Evolutionary conservation across 108 stramenopile genomes (phyloP).

Genomic region (Schizochytrium sp.): DNA sequence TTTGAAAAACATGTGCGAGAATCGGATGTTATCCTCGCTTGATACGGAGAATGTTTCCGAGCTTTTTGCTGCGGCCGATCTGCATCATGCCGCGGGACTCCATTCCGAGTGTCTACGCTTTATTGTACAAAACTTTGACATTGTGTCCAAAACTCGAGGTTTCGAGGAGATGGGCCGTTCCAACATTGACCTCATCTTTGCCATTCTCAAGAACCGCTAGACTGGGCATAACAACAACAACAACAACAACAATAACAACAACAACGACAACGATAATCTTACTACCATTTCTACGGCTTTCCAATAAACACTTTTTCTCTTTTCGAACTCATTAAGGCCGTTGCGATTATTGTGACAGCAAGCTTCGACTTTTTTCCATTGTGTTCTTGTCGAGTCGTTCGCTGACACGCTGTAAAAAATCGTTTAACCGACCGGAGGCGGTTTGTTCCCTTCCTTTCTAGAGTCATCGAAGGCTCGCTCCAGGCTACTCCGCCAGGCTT

Average conservation of each 20-base stretch:
- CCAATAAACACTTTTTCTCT: neutral
- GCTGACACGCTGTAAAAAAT: no score
- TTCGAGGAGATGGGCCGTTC: constrained; percentile 94
- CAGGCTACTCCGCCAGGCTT: no score
- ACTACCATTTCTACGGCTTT: neutral
- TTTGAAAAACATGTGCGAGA: constrained; percentile 86
- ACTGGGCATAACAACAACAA: neutral
- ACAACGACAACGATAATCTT: neutral
- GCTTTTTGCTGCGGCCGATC: constrained; percentile 86
- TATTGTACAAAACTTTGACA: constrained; percentile 84
- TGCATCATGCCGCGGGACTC: constrained; percentile 71
- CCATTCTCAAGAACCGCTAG: constrained; percentile 48
- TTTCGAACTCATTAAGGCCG: no score
- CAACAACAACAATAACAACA: no score
- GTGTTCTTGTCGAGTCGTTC: no score
- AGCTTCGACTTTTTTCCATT: no score
- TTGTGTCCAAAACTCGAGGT: constrained; percentile 59
- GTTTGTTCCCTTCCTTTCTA: no score
- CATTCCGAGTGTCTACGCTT: constrained; percentile 79
- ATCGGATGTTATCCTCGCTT: constrained; percentile 77
- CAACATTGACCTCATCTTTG: constrained; percentile 93
- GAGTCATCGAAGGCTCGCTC: no score
- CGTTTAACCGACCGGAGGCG: no score
- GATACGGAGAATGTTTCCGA: constrained; percentile 80
- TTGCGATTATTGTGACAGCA: no score